These are phyloP conservation scores for Chalciporus piperatus DNA, from an alignment of 768 basidiomycete genomes.

Conservation along the genomic window DNA sequence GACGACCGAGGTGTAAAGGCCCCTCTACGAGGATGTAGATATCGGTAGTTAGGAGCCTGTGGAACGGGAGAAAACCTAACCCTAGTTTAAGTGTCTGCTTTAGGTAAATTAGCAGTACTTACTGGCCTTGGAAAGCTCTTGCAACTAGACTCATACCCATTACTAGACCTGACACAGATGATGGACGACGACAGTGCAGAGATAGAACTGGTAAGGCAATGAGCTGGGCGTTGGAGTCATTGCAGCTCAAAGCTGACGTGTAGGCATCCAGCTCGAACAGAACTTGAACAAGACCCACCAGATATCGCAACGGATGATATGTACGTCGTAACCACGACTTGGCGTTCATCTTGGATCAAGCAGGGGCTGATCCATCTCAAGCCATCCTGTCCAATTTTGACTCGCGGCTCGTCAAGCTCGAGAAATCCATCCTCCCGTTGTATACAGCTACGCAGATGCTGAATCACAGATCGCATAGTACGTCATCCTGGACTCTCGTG, in stretches of 20 bases:
- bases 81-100: not conserved
- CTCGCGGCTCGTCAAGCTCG: constrained; percentile 74
- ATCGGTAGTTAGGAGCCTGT: no score
- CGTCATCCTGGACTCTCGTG: constrained; percentile 28
- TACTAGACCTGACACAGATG: not conserved
- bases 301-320: constrained; percentile 83
- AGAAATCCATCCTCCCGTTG: constrained; percentile 83
- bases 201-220: constrained; percentile 19
- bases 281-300: constrained; percentile 84
- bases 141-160: not conserved
- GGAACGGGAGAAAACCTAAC: not conserved
- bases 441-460: constrained; percentile 75
- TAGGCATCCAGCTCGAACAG: constrained; percentile 64
- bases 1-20: no score
- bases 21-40: no score
- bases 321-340: constrained; percentile 41
- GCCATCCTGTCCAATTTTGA: constrained; percentile 85
- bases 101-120: not conserved
- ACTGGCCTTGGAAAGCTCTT: no score
- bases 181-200: constrained; percentile 30
- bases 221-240: not conserved
- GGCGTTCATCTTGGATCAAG: not conserved
- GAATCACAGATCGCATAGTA: constrained; percentile 70
- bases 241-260: not conserved
- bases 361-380: constrained; percentile 38